Evolutionary conservation across 2,329 filamentous ascomycete species (phyloP).

Genomic region (Sodiomyces alkalinus): DNA sequence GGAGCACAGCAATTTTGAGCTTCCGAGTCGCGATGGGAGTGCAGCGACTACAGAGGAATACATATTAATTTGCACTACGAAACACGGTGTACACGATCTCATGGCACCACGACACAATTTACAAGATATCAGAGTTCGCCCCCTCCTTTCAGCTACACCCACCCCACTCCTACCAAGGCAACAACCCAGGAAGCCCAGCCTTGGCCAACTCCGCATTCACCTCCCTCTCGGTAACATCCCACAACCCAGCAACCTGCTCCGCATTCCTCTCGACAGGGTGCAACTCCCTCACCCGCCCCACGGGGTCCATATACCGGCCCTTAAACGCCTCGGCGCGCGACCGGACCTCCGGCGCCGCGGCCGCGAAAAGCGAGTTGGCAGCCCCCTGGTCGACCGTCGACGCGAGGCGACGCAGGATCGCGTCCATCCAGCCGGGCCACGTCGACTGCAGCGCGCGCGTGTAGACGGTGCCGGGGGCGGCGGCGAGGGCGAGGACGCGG

Average conservation of each 20-base stretch:
- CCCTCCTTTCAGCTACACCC: no score
- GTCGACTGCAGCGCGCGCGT: conserved; percentile 1
- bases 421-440: not conserved
- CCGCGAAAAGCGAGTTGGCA: conserved; percentile 8
- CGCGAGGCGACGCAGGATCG: conserved; percentile 3
- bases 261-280: conserved; percentile 6
- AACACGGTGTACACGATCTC: no score
- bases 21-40: no score
- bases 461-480: conserved; percentile 10
- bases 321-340: conserved; percentile 4
- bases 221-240: conserved; percentile 7
- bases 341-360: conserved; percentile 7
- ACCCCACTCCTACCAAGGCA: conserved; percentile 1
- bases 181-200: conserved; percentile 1
- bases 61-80: no score
- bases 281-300: conserved; percentile 4
- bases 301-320: conserved; percentile 9
- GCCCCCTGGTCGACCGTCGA: conserved; percentile 9
- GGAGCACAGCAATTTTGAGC: no score
- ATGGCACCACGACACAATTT: no score
- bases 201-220: conserved; percentile 5
- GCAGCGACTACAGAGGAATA: no score
- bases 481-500: conserved; percentile 7
- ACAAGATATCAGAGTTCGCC: no score
- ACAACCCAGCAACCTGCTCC: conserved; percentile 6